Conservation (phyloP, 23 red algal species). For the Gracilariopsis chorda region DNA sequence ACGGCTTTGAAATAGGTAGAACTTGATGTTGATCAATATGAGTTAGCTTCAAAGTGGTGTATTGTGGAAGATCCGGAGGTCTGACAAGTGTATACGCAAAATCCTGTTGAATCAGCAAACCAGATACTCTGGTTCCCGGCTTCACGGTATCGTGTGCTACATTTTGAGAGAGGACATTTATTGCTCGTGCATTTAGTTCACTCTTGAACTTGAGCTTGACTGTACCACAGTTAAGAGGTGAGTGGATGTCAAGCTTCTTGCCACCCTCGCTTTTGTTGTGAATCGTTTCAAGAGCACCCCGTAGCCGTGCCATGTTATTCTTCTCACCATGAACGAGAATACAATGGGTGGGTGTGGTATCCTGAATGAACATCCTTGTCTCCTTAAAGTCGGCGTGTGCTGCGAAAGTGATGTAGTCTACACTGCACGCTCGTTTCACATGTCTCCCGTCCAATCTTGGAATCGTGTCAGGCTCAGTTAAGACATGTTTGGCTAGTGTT, state of each 20-base stretch:
- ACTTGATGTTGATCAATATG: conserved; percentile 82
- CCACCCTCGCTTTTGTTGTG: conserved; percentile 75
- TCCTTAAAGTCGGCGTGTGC: conserved; percentile 98
- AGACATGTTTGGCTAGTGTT: conserved; percentile 94
- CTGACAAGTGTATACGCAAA: conserved; percentile 91
- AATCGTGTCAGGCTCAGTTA: conserved; percentile 85
- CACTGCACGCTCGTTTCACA: conserved; percentile 81
- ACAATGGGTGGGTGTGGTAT: conserved; percentile 76
- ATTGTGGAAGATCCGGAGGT: conserved; percentile 77
- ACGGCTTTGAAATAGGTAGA: conserved; percentile 61
- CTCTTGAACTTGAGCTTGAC: conserved; percentile 84
- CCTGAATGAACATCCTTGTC: conserved; percentile 91
- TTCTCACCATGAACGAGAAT: conserved; percentile 94
- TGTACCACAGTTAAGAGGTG: conserved; percentile 78
- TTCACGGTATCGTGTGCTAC: conserved; percentile 31
- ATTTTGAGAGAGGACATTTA: conserved; percentile 73
- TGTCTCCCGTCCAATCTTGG: conserved; percentile 88
- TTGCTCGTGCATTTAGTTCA: conserved; percentile 84
- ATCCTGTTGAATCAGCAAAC: conserved; percentile 87
- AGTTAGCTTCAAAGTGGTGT: conserved; percentile 81
- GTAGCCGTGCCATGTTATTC: conserved; percentile 90
- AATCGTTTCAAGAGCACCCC: conserved; percentile 74
- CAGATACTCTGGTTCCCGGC: conserved; percentile 73
- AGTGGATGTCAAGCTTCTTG: conserved; percentile 74
- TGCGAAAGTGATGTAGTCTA: conserved; percentile 97